Evolutionary conservation across 176 grass and related monocot species (phyloP).

Genomic region (Eragrostis curvula): DNA sequence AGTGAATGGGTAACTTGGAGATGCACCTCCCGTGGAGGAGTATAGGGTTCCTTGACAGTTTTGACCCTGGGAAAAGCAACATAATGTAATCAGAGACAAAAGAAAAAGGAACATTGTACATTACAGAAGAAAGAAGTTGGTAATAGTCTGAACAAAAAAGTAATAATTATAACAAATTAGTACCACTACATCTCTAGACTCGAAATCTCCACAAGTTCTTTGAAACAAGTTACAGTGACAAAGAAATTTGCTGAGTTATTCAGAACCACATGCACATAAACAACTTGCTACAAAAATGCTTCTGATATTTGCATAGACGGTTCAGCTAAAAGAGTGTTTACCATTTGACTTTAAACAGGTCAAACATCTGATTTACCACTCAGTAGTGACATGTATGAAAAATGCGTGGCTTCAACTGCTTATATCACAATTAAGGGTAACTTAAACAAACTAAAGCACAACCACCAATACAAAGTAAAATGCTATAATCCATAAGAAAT

Average conservation of each 20-base stretch:
- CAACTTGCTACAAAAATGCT: background rate
- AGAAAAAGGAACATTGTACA: background rate
- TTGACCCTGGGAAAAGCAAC: slow-evolving; percentile 48
- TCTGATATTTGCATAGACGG: slow-evolving; percentile 17
- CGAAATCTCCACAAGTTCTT: background rate
- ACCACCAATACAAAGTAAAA: background rate
- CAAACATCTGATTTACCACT: background rate
- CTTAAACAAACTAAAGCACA: background rate
- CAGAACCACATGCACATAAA: background rate
- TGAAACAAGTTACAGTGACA: slow-evolving; percentile 3
- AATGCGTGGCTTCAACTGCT: background rate
- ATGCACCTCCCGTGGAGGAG: slow-evolving; percentile 61
- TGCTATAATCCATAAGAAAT: too few species aligned
- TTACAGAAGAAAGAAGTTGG: background rate
- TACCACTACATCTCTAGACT: background rate
- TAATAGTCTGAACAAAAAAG: background rate
- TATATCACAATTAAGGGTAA: background rate
- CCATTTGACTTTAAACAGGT: background rate
- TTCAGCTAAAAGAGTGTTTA: background rate
- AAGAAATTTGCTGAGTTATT: background rate
- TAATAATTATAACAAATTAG: background rate
- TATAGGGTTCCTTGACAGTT: slow-evolving; percentile 58
- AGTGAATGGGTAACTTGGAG: slow-evolving; percentile 68
- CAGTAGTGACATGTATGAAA: background rate
- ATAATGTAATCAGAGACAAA: slow-evolving; percentile 34